These are phyloP conservation scores for Trametes punicea DNA, from an alignment of 768 basidiomycete species.

Conservation along the genomic window DNA sequence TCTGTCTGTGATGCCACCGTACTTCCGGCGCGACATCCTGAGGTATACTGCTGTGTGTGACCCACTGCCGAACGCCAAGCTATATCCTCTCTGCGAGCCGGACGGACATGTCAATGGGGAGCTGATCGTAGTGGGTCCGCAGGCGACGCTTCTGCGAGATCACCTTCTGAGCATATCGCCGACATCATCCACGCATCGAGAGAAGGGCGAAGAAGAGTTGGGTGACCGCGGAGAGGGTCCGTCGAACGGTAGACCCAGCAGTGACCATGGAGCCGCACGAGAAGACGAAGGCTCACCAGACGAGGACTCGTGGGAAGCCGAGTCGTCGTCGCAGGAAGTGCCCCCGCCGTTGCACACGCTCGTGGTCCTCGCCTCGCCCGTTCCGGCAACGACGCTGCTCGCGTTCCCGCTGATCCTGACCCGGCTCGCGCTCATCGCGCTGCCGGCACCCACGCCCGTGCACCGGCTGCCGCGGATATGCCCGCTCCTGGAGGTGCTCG, in stretches of 20 bases:
- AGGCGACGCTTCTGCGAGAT: slow-evolving; percentile 41
- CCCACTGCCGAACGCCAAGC: slow-evolving; percentile 49
- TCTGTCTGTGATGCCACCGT: slow-evolving; percentile 50
- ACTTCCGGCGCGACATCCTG: slow-evolving; percentile 57
- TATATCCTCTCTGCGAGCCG: slow-evolving; percentile 48
- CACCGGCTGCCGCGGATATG: slow-evolving; percentile 56
- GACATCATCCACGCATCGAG: background rate
- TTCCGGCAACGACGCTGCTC: slow-evolving; percentile 44
- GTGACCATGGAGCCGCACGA: slow-evolving; percentile 2
- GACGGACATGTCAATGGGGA: slow-evolving; percentile 61
- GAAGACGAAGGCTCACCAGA: background rate
- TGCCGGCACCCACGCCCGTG: slow-evolving; percentile 47
- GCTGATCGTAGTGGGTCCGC: slow-evolving; percentile 58
- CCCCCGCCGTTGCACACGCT: slow-evolving; percentile 41
- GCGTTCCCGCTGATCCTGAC: slow-evolving; percentile 64
- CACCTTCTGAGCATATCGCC: slow-evolving; percentile 32
- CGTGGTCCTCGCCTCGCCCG: slow-evolving; percentile 45
- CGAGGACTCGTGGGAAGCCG: slow-evolving; percentile 18
- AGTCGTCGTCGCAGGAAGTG: slow-evolving; percentile 14
- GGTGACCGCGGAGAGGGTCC: slow-evolving; percentile 3
- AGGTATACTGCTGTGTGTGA: slow-evolving; percentile 54
- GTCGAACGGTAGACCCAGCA: background rate
- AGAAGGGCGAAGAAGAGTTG: background rate
- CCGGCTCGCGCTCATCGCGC: slow-evolving; percentile 53
- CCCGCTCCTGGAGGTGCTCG: slow-evolving; percentile 59